Percentiles rank a stretch among this genome's conserved stretches.
Conservation (phyloP, 768 basidiomycete species). For the Sistotremastrum niveocremeum region DNA sequence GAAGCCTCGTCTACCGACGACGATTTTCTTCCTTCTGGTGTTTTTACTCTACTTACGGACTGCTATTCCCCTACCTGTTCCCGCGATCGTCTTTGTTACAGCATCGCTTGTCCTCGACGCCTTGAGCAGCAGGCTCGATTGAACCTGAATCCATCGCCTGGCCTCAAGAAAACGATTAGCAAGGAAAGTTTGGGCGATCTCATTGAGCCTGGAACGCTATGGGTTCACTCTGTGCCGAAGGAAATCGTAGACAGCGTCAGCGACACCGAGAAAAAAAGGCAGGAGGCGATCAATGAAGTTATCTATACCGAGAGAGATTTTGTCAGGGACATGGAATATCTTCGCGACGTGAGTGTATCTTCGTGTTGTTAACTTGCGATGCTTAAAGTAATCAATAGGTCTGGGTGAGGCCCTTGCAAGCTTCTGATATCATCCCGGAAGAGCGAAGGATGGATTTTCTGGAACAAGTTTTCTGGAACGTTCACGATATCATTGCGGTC, state of each 20-base stretch:
- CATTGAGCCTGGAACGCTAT: conserved; percentile 73
- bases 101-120: conserved; percentile 88
- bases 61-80: conserved; percentile 98
- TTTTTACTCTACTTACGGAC: conserved; percentile 92
- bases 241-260: conserved; percentile 89
- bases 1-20: conserved; percentile 36
- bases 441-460: conserved; percentile 74
- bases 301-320: conserved; percentile 92
- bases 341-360: conserved; percentile 63
- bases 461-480: conserved; percentile 95
- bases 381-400: conserved; percentile 28
- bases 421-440: conserved; percentile 61
- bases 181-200: conserved; percentile 71
- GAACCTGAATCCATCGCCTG: conserved; percentile 90
- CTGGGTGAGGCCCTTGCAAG: conserved; percentile 82
- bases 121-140: conserved; percentile 76
- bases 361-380: neutral
- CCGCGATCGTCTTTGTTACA: conserved; percentile 88
- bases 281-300: conserved; percentile 98
- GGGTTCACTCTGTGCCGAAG: conserved; percentile 93
- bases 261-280: conserved; percentile 86
- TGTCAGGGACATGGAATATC: conserved; percentile 94
- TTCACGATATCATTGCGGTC: conserved; percentile 84
- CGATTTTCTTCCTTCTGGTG: conserved; percentile 71
- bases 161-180: conserved; percentile 72